Base-by-base conservation (phyloP, 805 yeast genomes). In the Metschnikowia orientalis region DNA sequence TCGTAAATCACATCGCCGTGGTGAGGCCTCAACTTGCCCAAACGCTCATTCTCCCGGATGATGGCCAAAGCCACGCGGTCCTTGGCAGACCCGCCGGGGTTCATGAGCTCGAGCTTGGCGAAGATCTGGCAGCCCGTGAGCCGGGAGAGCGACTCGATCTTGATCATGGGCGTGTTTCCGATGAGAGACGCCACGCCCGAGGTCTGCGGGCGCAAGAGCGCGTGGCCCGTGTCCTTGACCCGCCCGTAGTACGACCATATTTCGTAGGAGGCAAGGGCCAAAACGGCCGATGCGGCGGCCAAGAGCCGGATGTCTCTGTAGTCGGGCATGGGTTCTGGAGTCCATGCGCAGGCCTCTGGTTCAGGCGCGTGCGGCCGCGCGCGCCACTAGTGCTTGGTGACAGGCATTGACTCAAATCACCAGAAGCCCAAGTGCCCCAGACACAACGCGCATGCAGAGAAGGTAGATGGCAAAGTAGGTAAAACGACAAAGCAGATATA, bases 71-170 rank as follows among this genome's bases (percentile, higher is more conserved):
- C 97, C 12, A 92, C 95, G 26, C 98, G 66, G 54, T 90, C 98
- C 47, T 90, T 90, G 4, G 97, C 95, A 31, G 95, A 82, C 0
- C 97, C 97, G 1, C 90, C 98, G 0, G 97, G 97, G 50, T 90
- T 92, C 41, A 70, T 57, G 34, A 86, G 62, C 56, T 90, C 98
- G 40, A 89, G 54, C 51, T 90, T 90, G 22, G 95, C 97, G 54
- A 77, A 85, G 4, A 90, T 75, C 25, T 82, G 79, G 51, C 90
- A 81, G 0, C 94, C 94, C 0, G 95, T 86, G 8, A 70, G 57
- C 9, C 66, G 57, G 1, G 92, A 79, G 8, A 90, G 66, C 1
- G 94, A 81, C 43, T 74, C 71, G 28, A 90, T 71, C 41, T 74
- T 73, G 11, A 90, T 78, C 56, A 90, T 51, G 1, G 95, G 96